Percentiles rank a stretch among this genome's conserved stretches.
Evolutionary conservation across 306 rosid genomes (phyloP).

Genomic region (Medicago ruthenica): DNA sequence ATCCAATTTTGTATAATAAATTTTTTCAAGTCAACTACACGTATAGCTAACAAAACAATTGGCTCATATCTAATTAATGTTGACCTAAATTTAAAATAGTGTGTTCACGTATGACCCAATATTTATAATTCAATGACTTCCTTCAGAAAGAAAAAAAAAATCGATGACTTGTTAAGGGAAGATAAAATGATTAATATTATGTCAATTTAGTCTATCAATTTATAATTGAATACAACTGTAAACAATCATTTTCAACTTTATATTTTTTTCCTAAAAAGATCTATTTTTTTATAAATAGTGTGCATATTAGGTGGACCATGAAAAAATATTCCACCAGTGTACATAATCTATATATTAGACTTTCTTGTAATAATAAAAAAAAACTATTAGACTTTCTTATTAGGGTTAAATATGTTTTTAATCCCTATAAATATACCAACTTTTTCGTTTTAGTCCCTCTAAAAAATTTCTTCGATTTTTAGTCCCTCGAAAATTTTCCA

Average conservation of each 20-base stretch:
- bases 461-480: no score
- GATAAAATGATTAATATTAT: slow-evolving; percentile 15
- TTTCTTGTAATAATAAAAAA: no score
- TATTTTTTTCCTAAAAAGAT: not conserved
- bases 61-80: not conserved
- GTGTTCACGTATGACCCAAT: not conserved
- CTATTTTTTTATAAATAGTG: not conserved
- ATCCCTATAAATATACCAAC: no score
- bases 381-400: no score
- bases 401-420: no score
- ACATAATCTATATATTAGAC: no score
- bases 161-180: not conserved
- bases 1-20: not conserved
- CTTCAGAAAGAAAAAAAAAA: no score
- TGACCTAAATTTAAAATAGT: slow-evolving; percentile 9
- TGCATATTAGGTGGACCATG: not conserved
- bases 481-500: no score
- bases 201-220: not conserved
- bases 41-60: not conserved
- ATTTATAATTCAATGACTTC: not conserved
- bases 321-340: not conserved
- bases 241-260: not conserved
- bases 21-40: slow-evolving; percentile 2
- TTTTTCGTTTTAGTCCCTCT: no score
- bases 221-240: not conserved